Evolutionary conservation across 352 stramenopile genomes (phyloP).

Genomic region (Phytophthora niederhauseri): DNA sequence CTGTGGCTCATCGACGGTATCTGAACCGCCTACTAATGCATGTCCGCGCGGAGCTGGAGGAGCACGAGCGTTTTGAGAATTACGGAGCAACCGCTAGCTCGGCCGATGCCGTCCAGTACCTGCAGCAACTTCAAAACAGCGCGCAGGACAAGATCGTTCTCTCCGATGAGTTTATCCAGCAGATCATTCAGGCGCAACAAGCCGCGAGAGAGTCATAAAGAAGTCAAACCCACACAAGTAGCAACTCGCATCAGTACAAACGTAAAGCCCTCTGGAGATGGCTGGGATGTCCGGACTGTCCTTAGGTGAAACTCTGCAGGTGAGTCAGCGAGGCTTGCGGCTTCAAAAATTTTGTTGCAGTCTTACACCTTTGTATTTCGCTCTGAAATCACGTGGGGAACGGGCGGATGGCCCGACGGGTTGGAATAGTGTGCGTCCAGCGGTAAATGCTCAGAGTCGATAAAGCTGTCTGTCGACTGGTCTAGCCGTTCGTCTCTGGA

Average conservation of each 20-base stretch:
- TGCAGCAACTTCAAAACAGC: conserved; percentile 87
- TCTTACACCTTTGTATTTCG: conserved; percentile 35
- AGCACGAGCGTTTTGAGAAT: conserved; percentile 81
- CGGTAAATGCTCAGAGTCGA: conserved; percentile 4
- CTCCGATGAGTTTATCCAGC: conserved; percentile 86
- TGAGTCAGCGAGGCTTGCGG: not conserved
- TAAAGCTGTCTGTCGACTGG: conserved; percentile 1
- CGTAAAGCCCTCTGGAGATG: conserved; percentile 10
- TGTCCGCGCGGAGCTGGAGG: conserved; percentile 70
- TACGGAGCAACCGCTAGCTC: conserved; percentile 78
- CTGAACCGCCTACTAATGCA: conserved; percentile 69
- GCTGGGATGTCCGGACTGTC: not conserved
- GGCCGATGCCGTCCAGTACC: conserved; percentile 82
- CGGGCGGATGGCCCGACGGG: conserved; percentile 38
- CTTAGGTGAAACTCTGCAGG: not conserved
- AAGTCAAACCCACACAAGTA: conserved; percentile 6
- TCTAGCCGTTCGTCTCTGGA: conserved; percentile 14
- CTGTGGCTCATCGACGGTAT: conserved; percentile 74
- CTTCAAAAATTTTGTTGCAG: conserved; percentile 20
- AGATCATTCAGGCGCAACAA: conserved; percentile 84
- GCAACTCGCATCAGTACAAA: conserved; percentile 22
- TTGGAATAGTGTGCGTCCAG: conserved; percentile 25
- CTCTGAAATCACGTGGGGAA: conserved; percentile 38
- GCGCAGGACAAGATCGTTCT: conserved; percentile 89
- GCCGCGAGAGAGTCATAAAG: conserved; percentile 76